Evolutionary conservation across 2,329 filamentous ascomycete genomes (phyloP), one percentile per base, ranked within the genome.

Genomic region (Ceratocystis alfenasii): DNA sequence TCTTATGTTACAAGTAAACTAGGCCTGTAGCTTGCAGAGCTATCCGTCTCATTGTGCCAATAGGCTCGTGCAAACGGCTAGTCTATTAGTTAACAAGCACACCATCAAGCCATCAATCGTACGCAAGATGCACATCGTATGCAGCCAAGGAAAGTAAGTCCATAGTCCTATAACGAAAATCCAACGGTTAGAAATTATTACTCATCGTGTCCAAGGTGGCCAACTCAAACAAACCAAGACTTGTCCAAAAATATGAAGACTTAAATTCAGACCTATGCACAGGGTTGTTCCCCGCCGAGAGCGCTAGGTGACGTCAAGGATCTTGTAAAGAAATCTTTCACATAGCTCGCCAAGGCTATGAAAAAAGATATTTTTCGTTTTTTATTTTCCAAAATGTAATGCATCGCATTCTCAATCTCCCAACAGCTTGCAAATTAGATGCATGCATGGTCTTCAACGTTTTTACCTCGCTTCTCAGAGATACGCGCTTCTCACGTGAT

Each of bases 231-330:
- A 53, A 53, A 20, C 22, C 22, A 8, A 53, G 48, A 20, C n/a
- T 53, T 53, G 48, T n/a, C n/a, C n/a, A 53, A 53, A 50, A 53
- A 53, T 25, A 5, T n/a, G 48, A 53, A 25, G 48, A n/a, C n/a
- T 3, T 20, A 22, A 53, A 53, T 20, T 0, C 48, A 17, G 33
- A 20, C 10, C 12, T 33, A 28, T 59, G 55, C 28, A 30, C 55
- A 59, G 55, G 55, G 55, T 20, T 59, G 25, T 8, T 30, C 55
- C 55, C 55, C 17, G 55, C n/a, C 25, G 2, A 36, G 25, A 15
- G 55, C 55, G 12, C 36, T 59, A 30, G 6, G 8, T n/a, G 6
- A 59, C 30, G 55, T 59, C 55, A 59, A 59, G 20, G 48, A 25
- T 25, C 48, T 25, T 2, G n/a, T 8, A 7, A 20, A 53, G 22